Evolutionary conservation across 768 basidiomycete genomes (phyloP), one percentile per base, ranked within the genome.

Genomic region (Collybia nuda): DNA sequence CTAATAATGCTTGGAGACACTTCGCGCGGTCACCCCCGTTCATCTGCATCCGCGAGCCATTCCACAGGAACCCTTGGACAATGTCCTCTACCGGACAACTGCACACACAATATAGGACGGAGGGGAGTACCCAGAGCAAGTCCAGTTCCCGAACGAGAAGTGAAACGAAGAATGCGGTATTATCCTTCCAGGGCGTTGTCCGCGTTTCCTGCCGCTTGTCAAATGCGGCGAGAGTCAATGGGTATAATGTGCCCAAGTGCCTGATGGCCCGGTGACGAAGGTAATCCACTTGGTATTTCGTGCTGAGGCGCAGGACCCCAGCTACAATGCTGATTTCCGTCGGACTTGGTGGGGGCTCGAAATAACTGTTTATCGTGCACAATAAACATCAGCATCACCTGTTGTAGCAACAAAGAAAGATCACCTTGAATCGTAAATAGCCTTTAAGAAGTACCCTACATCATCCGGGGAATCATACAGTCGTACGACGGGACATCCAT

Each of bases 91-190:
- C 58, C 7, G 70, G 66, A 50, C 69, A 67, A 52, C 63, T 70
- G 57, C 64, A 64, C 23, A 72, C 63, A 55, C 70, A 72, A 56
- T 72, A 71, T 28, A 70, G 57, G 43, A 70, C 66, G 14, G 64
- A 50, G 6, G 73, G 72, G 11, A 74, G 54, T 15, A 72, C 52
- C 67, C 68, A 72, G 11, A 53, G 58, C 28, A 74, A 53, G 23
- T 67, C 63, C 37, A 73, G 66, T 53, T 71, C 66, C 6, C 66
- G 58, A 2, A 68, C 67, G 18, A 73, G 47, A 9, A 58, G 56
- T 39, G 72, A 60, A 11, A 68, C 67, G 36, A 65, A 69, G 51
- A 75, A 75, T 3, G 73, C 72, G 11, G 70, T 69, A 50, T 71
- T 69, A 42, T 70, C 68, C 49, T 68, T 59, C 15, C 68, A 62